Evolutionary conservation across 768 basidiomycete genomes (phyloP).

Genomic region (Nevesoporus exiguus): DNA sequence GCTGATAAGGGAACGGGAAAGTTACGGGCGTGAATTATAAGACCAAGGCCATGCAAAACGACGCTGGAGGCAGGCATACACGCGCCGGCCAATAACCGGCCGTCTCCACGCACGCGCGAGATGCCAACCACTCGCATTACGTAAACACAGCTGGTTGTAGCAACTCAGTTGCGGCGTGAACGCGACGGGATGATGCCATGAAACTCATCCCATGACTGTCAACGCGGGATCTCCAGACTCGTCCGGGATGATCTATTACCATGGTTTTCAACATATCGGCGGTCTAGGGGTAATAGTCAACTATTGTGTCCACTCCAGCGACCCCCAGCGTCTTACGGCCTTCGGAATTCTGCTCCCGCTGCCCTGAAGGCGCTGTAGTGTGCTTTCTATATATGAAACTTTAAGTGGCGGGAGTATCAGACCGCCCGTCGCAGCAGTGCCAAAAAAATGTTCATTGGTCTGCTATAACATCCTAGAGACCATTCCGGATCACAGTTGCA

Average conservation of each 20-base stretch:
- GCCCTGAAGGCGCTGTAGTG: background rate
- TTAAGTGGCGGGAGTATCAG: background rate
- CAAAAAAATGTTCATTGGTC: background rate
- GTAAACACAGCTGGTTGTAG: constrained; percentile 3
- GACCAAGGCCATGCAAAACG: background rate
- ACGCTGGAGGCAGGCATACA: background rate
- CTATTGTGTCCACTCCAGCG: background rate
- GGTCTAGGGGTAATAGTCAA: background rate
- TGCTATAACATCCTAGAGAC: background rate
- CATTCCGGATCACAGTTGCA: constrained; percentile 10
- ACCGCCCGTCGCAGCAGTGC: background rate
- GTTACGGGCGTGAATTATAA: background rate
- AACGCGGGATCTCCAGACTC: constrained; percentile 1
- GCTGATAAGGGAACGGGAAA: background rate
- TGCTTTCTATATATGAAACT: background rate
- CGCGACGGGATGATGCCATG: background rate
- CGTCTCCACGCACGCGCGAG: constrained; percentile 10
- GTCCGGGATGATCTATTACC: background rate
- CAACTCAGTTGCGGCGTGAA: constrained; percentile 12
- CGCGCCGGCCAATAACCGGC: constrained; percentile 1
- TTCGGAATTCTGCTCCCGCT: background rate
- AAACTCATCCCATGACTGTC: constrained; percentile 6
- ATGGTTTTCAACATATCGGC: background rate
- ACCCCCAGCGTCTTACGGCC: background rate
- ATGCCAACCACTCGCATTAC: background rate